Percentiles rank a stretch among this genome's conserved stretches.
Evolutionary conservation across 1,139 yeast species (phyloP).

Genomic region (Candida sanyaensis): DNA sequence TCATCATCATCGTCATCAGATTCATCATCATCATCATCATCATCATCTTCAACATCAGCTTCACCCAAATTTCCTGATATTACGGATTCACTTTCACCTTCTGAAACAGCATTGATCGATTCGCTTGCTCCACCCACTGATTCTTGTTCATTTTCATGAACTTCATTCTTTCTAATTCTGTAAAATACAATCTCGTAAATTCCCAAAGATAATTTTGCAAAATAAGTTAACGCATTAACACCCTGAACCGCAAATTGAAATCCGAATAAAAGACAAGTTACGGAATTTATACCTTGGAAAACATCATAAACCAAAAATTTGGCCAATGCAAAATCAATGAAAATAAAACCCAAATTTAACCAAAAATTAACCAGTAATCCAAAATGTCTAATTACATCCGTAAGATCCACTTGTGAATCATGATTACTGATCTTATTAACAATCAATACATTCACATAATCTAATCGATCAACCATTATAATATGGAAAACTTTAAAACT

Average conservation of each 20-base stretch:
- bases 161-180: slow-evolving; percentile 14
- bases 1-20: slow-evolving; percentile 50
- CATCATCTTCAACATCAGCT: slow-evolving; percentile 8
- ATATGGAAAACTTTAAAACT: slow-evolving; percentile 74
- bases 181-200: slow-evolving; percentile 54
- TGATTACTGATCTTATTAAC: slow-evolving; percentile 28
- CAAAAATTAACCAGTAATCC: slow-evolving; percentile 18
- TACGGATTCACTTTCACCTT: slow-evolving; percentile 41
- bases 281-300: slow-evolving; percentile 51
- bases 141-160: slow-evolving; percentile 38
- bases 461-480: slow-evolving; percentile 66
- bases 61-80: slow-evolving; percentile 24
- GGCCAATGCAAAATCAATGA: slow-evolving; percentile 55
- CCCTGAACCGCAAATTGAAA: slow-evolving; percentile 73
- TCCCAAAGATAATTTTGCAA: slow-evolving; percentile 54
- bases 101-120: slow-evolving; percentile 60
- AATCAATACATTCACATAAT: slow-evolving; percentile 45
- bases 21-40: slow-evolving; percentile 18
- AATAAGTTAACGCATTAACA: slow-evolving; percentile 52
- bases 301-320: slow-evolving; percentile 61
- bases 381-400: slow-evolving; percentile 11
- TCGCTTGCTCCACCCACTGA: slow-evolving; percentile 64
- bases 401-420: slow-evolving; percentile 14
- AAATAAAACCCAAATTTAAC: slow-evolving; percentile 42
- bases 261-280: slow-evolving; percentile 62